Evolutionary conservation across 1,139 yeast genomes (phyloP), one percentile per base, ranked within the genome.

Genomic region (Blastobotrys aristatus): DNA sequence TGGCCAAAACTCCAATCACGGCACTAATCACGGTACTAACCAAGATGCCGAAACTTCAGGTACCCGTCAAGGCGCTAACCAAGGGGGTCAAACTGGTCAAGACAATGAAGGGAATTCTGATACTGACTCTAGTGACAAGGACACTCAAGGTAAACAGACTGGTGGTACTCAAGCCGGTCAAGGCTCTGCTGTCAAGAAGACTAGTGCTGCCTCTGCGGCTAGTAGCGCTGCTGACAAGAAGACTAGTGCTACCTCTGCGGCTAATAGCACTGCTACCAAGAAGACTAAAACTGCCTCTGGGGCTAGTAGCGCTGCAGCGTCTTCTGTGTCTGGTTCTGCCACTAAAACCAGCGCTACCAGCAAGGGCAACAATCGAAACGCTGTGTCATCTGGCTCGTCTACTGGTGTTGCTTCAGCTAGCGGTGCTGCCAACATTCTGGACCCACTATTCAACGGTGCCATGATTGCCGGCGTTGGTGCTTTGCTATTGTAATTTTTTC

Each of bases 141-240:
- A n/a, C n/a, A n/a, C 27, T 6, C 11, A 14, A 10, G 30, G 26
- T n/a, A 20, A 21, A 21, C 18, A n/a, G 29, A 18, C 42, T 14
- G 34, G 34, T 16, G 24, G 17, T 4, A 38, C 8, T 29, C 39
- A 43, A 24, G 40, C 29, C 22, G 44, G 29, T n/a, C 40, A 47
- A 17, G n/a, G n/a, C n/a, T n/a, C n/a, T n/a, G 33, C 32, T 22
- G 42, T 20, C 31, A 29, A 46, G 16, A 27, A 18, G 22, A 43
- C 22, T n/a, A 11, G 22, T 6, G 17, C 30, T 16, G 30, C 17
- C 20, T 16, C 13, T 18, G 6, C 3, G 13, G 33, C 21, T 6
- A 7, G n/a, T 13, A 20, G 18, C 16, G 3, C 43, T 13, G 36
- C 37, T 16, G 18, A 40, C 21, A 31, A 26, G 17, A 27, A 17